Evolutionary conservation across 305 asterid genomes (phyloP).

Genomic region (Fraxinus sp.): DNA sequence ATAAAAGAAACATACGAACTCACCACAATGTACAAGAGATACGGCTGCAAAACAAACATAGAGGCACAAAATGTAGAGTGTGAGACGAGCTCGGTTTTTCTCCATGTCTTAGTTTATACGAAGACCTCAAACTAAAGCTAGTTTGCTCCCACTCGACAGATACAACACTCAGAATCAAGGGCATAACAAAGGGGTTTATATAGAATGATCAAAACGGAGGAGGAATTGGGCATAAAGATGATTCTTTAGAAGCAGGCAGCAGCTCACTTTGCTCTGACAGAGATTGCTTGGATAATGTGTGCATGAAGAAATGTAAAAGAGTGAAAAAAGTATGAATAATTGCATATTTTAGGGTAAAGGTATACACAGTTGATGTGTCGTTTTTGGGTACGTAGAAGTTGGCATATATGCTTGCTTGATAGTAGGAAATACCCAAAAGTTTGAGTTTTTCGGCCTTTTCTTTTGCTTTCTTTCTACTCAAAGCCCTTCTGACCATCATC

Average conservation of each 20-base stretch:
- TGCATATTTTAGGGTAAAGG: slow-evolving; percentile 6
- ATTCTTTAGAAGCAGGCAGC: slow-evolving; percentile 40
- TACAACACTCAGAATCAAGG: background rate
- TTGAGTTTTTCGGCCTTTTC: slow-evolving; percentile 28
- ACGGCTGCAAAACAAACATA: slow-evolving; percentile 34
- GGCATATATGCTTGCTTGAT: slow-evolving; percentile 85
- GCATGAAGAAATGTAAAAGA: slow-evolving; percentile 52
- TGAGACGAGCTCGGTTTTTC: slow-evolving; percentile 27
- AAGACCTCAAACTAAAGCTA: background rate
- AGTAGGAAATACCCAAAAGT: slow-evolving; percentile 37
- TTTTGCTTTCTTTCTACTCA: slow-evolving; percentile 88
- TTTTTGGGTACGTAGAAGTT: slow-evolving; percentile 1
- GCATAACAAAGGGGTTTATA: background rate
- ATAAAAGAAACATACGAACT: slow-evolving; percentile 8
- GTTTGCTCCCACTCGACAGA: background rate
- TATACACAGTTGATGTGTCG: slow-evolving; percentile 22
- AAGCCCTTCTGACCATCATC: slow-evolving; percentile 28
- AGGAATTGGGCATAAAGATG: slow-evolving; percentile 26
- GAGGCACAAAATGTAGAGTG: slow-evolving; percentile 26
- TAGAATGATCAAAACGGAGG: background rate
- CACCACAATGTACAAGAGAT: slow-evolving; percentile 43
- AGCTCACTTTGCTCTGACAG: slow-evolving; percentile 30
- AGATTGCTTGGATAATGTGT: slow-evolving; percentile 40
- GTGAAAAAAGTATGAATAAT: slow-evolving; percentile 27
- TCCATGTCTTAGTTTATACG: slow-evolving; percentile 30